Base-by-base conservation (phyloP, 345 rosid species). In the Salix dunnii region DNA sequence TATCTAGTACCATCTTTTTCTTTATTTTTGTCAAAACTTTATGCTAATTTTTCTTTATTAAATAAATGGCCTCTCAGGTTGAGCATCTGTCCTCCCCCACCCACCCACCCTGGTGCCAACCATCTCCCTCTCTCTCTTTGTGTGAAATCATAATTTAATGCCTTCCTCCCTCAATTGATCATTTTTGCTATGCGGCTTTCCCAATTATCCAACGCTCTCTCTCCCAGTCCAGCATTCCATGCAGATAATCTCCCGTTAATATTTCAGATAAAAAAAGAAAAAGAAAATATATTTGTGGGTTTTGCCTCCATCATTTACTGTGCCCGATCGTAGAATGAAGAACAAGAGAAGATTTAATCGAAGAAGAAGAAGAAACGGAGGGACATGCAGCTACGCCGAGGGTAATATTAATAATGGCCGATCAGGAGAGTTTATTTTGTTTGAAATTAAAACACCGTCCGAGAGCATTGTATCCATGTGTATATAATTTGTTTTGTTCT, bases 51-150 rank as follows among this genome's bases (percentile, higher is more conserved):
- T 35, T 35, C 2, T 11, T 35, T 35, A 6, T 67, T 5, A 20
- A 13, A 13, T 66, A 0, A 1, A 20, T 72, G 49, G 75, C 67
- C 77, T 58, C 46, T 75, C 74, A 74, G 81, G 79, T 71, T 66
- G 43, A 74, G 76, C 72, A 53, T 36, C 77, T 80, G 76, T 69
- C 72, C 72, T 65, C 36, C 70, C 61, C 40, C 71, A 12, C 67
- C 61, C 35, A 12, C 23, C 36, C 48, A 6, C 48, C 0, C 51
- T 20, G 6, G 9, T 42, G 25, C 53, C 53, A 16, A 46, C 49
- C 51, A 35, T 25, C 55, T 46, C 23, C 7, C 3, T 14, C 25
- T 14, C 55, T 69, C 23, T 20, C 4, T 7, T 25, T 25, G 46
- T 14, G 3, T 4, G 9, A 12, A 68, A 6, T 16, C 10, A 23